Conservation (phyloP, 768 basidiomycete species). For the Naganishia antarctica region DNA sequence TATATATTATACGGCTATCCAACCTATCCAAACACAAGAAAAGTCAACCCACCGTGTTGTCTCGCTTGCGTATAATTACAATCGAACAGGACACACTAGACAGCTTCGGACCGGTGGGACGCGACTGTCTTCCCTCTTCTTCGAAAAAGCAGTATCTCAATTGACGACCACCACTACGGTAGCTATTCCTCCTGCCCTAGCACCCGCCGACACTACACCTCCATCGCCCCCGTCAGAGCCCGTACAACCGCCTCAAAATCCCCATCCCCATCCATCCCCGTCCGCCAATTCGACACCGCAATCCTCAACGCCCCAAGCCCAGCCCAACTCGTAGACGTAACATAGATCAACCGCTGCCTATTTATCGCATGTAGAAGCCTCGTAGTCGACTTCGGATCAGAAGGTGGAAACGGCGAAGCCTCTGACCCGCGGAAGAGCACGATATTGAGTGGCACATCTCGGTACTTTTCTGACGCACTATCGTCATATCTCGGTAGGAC, state of each 20-base stretch:
- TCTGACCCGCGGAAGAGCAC: slow-evolving; percentile 47
- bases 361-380: slow-evolving; percentile 48
- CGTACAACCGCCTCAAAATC: slow-evolving; percentile 38
- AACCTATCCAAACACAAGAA: too few species aligned
- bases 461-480: too few species aligned
- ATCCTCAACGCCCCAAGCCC: slow-evolving; percentile 49
- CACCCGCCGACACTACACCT: background rate
- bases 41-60: too few species aligned
- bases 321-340: slow-evolving; percentile 49
- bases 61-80: too few species aligned
- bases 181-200: too few species aligned
- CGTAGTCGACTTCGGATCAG: slow-evolving; percentile 25
- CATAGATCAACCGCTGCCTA: slow-evolving; percentile 47
- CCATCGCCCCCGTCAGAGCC: slow-evolving; percentile 14
- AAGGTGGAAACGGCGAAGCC: slow-evolving; percentile 31
- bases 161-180: too few species aligned
- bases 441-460: slow-evolving; percentile 48
- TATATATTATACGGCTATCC: too few species aligned
- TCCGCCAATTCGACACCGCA: slow-evolving; percentile 51
- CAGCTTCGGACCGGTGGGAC: too few species aligned
- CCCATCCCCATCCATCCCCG: slow-evolving; percentile 36
- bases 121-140: too few species aligned
- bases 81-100: too few species aligned
- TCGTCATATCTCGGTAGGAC: slow-evolving; percentile 13
- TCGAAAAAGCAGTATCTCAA: too few species aligned